A percentile compares a stretch with the other conserved stretches of the same genome.
Evolutionary conservation across 352 stramenopile genomes (phyloP).

Genomic region (Saprolegnia parasitica): DNA sequence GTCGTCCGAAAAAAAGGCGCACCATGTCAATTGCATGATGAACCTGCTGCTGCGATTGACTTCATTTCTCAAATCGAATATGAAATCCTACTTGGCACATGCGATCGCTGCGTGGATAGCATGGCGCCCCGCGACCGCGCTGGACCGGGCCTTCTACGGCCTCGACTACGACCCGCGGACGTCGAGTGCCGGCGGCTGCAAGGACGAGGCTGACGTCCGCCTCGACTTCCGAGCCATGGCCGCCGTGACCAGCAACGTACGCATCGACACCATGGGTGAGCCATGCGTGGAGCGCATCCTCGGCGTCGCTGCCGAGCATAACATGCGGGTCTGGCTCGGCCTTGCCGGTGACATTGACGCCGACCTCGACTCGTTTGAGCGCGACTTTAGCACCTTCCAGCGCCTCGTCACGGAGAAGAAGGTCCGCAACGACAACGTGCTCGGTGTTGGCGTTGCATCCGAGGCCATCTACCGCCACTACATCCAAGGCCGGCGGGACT

Average conservation of each 20-base stretch:
- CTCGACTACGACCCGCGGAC: slow-evolving; percentile 23
- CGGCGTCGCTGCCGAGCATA: slow-evolving; percentile 9
- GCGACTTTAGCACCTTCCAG: slow-evolving; percentile 17
- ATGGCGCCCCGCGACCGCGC: neutral
- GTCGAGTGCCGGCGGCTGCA: slow-evolving; percentile 18
- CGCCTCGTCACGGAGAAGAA: slow-evolving; percentile 37
- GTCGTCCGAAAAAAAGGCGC: neutral
- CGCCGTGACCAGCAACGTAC: slow-evolving; percentile 11
- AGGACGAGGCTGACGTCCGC: slow-evolving; percentile 12
- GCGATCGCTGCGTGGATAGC: slow-evolving; percentile 1
- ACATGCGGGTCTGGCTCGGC: slow-evolving; percentile 21
- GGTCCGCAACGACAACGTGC: slow-evolving; percentile 49
- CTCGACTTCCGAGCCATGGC: slow-evolving; percentile 9
- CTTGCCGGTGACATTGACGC: slow-evolving; percentile 17
- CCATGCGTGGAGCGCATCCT: slow-evolving; percentile 16
- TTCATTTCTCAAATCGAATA: slow-evolving; percentile 15
- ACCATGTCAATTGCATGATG: neutral
- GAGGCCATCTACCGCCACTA: slow-evolving; percentile 66
- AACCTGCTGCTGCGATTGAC: neutral
- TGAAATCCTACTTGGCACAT: slow-evolving; percentile 9
- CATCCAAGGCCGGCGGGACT: slow-evolving; percentile 32
- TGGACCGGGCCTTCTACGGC: slow-evolving; percentile 24
- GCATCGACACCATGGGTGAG: slow-evolving; percentile 6
- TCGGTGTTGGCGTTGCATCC: slow-evolving; percentile 54
- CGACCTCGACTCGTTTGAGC: slow-evolving; percentile 7